These are phyloP conservation scores for Heterobasidion irregulare DNA, from an alignment of 1,284 basidiomycete species.

Conservation along the genomic window DNA sequence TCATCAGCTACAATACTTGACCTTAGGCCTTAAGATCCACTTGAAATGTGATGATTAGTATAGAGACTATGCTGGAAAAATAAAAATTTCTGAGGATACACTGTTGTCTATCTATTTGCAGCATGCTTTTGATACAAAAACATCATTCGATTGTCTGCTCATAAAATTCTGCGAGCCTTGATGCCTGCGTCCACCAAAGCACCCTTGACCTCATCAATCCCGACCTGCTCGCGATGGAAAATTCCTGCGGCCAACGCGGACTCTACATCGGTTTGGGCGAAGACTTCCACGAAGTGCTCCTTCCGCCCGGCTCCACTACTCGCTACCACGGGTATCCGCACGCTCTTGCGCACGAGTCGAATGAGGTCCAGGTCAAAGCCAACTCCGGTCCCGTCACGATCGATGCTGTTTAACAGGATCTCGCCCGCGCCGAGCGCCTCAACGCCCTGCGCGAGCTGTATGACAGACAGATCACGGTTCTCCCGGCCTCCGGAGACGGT, in stretches of 20 bases:
- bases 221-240: conserved; percentile 89
- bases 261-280: conserved; percentile 74
- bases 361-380: conserved; percentile 92
- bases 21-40: no score
- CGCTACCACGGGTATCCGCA: conserved; percentile 90
- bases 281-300: conserved; percentile 85
- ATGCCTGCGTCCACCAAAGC: conserved; percentile 43
- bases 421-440: conserved; percentile 93
- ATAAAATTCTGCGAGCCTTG: conserved; percentile 21
- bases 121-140: background rate
- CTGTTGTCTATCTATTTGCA: background rate
- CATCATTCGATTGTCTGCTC: background rate
- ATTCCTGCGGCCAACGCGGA: conserved; percentile 96
- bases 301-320: conserved; percentile 85
- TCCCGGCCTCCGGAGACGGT: conserved; percentile 94
- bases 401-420: conserved; percentile 93
- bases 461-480: conserved; percentile 81
- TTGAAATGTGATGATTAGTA: no score
- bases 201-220: conserved; percentile 64
- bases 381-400: conserved; percentile 88
- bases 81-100: background rate
- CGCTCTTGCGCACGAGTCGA: conserved; percentile 64
- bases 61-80: no score
- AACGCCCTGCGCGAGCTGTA: conserved; percentile 86
- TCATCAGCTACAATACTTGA: no score